Evolutionary conservation across 345 rosid genomes (phyloP).

Genomic region (Euclidium syriacum): DNA sequence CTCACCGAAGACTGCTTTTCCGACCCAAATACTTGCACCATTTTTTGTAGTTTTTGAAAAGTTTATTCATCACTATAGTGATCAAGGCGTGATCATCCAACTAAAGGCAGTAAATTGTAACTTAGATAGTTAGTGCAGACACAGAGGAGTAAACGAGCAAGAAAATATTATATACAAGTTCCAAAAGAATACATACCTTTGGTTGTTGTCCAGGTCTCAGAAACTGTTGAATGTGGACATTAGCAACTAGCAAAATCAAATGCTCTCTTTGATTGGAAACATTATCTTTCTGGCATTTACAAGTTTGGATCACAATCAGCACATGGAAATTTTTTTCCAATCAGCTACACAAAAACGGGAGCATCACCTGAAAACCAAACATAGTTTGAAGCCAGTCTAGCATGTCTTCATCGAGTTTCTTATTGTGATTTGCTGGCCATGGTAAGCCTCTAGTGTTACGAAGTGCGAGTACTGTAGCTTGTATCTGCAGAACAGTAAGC

Average conservation of each 20-base stretch:
- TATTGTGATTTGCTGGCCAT: constrained; percentile 41
- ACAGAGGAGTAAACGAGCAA: not conserved
- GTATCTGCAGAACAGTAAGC: constrained; percentile 22
- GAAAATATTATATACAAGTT: constrained; percentile 1
- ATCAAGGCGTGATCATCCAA: constrained; percentile 57
- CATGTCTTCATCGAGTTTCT: constrained; percentile 50
- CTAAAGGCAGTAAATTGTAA: constrained; percentile 20
- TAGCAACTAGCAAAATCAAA: constrained; percentile 55
- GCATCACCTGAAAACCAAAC: constrained; percentile 62
- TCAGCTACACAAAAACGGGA: not conserved
- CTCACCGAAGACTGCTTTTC: constrained; percentile 64
- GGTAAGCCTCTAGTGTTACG: constrained; percentile 45
- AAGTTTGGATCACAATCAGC: constrained; percentile 2
- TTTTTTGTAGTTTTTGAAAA: constrained; percentile 55
- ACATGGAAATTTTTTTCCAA: not conserved
- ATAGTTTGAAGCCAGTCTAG: constrained; percentile 58
- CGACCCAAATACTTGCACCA: constrained; percentile 71
- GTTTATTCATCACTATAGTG: constrained; percentile 53
- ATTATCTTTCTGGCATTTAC: constrained; percentile 44
- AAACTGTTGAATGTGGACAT: constrained; percentile 48
- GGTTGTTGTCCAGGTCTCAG: constrained; percentile 49
- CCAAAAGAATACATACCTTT: constrained; percentile 36
- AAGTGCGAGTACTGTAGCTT: constrained; percentile 41
- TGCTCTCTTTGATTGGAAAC: constrained; percentile 65
- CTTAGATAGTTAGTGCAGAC: not conserved